Conservation (phyloP, 371 early-diverging fungal species). For the Mucor lusitanicus region DNA sequence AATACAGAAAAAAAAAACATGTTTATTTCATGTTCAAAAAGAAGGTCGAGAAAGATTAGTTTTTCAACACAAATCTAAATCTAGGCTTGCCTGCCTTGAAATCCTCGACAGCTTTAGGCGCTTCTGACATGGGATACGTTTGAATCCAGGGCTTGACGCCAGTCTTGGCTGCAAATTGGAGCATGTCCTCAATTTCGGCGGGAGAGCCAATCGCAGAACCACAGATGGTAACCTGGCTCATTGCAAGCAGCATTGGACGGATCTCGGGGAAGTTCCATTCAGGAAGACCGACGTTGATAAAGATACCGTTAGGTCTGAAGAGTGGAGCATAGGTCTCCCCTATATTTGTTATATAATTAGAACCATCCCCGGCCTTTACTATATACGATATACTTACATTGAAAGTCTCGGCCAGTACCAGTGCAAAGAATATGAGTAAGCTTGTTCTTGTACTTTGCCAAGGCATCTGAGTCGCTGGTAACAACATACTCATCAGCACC, state of each 20-base stretch:
- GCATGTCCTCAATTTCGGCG: conserved; percentile 53
- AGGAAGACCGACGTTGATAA: conserved; percentile 67
- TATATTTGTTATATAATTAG: conserved; percentile 21
- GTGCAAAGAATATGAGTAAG: conserved; percentile 45
- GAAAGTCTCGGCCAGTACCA: conserved; percentile 35
- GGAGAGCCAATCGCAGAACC: conserved; percentile 72
- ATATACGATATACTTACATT: conserved; percentile 14
- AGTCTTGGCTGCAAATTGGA: conserved; percentile 67
- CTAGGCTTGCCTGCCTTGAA: conserved; percentile 60
- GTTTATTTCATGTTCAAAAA: not conserved
- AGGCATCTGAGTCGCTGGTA: conserved; percentile 42
- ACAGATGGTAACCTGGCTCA: conserved; percentile 48
- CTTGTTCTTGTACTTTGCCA: conserved; percentile 50
- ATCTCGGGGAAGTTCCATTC: conserved; percentile 43
- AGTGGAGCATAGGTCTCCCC: conserved; percentile 39
- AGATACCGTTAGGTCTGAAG: conserved; percentile 31
- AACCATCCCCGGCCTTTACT: not conserved
- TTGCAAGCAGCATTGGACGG: conserved; percentile 10
- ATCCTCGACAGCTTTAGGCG: conserved; percentile 58
- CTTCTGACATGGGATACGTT: conserved; percentile 57
- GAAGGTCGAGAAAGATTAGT: conserved; percentile 15
- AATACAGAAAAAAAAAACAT: not conserved
- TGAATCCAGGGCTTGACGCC: conserved; percentile 65
- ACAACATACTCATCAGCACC: conserved; percentile 40
- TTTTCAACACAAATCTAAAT: conserved; percentile 64